These are phyloP conservation scores for Graphium sp. DNA, from an alignment of 2,329 filamentous ascomycete species.

Conservation along the genomic window DNA sequence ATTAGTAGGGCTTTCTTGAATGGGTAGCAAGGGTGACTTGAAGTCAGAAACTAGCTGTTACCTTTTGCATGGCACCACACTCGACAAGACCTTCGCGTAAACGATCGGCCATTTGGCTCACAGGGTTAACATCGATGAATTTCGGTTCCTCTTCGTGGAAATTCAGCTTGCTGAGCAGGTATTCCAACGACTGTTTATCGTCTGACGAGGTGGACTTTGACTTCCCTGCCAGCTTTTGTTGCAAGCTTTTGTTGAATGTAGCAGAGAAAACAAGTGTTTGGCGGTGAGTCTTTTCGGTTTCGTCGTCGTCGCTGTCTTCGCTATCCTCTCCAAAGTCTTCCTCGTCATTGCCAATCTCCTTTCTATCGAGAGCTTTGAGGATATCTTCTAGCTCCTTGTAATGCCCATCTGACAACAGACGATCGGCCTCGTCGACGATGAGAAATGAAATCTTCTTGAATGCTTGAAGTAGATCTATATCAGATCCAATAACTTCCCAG, in stretches of 20 bases:
- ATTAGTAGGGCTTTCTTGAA: no score
- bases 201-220: constrained; percentile 33
- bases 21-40: no score
- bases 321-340: constrained; percentile 36
- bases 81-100: constrained; percentile 84
- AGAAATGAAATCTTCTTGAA: constrained; percentile 66
- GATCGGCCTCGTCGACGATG: constrained; percentile 87
- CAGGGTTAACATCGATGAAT: constrained; percentile 83
- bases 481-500: constrained; percentile 82
- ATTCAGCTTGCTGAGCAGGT: constrained; percentile 75
- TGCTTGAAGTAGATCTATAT: constrained; percentile 47
- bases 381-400: constrained; percentile 93
- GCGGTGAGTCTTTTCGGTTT: constrained; percentile 28
- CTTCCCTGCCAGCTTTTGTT: constrained; percentile 79
- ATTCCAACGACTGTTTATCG: constrained; percentile 76
- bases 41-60: constrained; percentile 14
- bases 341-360: constrained; percentile 32
- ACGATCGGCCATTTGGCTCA: constrained; percentile 71
- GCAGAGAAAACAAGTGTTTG: constrained; percentile 95
- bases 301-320: constrained; percentile 26
- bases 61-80: constrained; percentile 86
- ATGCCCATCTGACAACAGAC: constrained; percentile 78
- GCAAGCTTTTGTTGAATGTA: constrained; percentile 80
- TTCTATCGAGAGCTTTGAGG: constrained; percentile 58
- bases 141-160: constrained; percentile 74